phyloP scores from a whole-genome alignment of 2,329 filamentous ascomycete species.

The Aspergillus caelatus region DNA sequence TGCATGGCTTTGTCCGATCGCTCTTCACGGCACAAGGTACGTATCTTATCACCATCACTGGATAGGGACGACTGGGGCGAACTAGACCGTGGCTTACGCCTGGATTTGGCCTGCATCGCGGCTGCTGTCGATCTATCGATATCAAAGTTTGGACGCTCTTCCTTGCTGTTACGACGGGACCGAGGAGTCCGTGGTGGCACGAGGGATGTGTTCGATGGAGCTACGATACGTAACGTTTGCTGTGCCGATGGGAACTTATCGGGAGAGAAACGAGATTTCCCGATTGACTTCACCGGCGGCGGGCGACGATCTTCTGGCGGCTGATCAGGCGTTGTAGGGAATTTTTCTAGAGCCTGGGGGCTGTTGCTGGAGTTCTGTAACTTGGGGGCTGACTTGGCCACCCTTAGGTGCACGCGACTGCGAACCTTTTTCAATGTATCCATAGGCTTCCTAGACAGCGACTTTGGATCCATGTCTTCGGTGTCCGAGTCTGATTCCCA shows the following conservation, averaged over 20 bases:
- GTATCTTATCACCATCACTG: conserved; percentile 31
- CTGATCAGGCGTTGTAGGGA: conserved; percentile 33
- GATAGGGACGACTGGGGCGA: conserved; percentile 26
- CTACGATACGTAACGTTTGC: conserved; percentile 40
- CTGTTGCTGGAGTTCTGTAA: conserved; percentile 29
- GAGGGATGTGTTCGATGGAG: conserved; percentile 39
- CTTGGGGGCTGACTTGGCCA: conserved; percentile 40
- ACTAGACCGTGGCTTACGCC: conserved; percentile 35
- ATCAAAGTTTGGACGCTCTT: conserved; percentile 26
- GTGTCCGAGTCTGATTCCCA: conserved; percentile 46
- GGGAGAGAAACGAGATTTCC: conserved; percentile 25
- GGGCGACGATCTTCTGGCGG: conserved; percentile 18
- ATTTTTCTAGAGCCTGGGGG: conserved; percentile 27
- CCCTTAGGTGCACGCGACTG: conserved; percentile 42
- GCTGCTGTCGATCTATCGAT: conserved; percentile 40
- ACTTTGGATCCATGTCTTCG: conserved; percentile 38
- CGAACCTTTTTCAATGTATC: conserved; percentile 45
- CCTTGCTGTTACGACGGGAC: conserved; percentile 28
- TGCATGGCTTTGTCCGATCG: conserved; percentile 27
- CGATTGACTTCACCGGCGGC: conserved; percentile 20
- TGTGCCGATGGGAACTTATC: conserved; percentile 29
- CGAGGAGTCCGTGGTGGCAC: conserved; percentile 27
- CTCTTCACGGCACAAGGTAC: conserved; percentile 36
- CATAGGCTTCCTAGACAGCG: conserved; percentile 40
- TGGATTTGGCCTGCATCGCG: conserved; percentile 38